Conservation (phyloP, 2,329 filamentous ascomycete species). For the Aspergillus neoniger region DNA sequence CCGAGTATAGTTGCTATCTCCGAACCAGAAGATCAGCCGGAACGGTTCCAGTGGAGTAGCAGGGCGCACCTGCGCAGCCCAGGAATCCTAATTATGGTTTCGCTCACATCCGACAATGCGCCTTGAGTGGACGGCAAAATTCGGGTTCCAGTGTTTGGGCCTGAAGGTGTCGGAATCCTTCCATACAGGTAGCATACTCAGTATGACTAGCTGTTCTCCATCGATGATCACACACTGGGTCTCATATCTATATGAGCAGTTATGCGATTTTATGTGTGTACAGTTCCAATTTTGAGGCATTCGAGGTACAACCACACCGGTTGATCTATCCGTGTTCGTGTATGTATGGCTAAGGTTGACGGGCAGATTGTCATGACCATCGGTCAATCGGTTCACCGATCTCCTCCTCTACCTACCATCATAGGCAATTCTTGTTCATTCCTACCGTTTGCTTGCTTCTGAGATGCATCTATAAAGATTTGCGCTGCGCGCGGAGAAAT, state of each 20-base stretch:
- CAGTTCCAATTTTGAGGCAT: neutral
- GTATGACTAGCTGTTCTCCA: neutral
- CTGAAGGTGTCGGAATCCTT: neutral
- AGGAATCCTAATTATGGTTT: neutral
- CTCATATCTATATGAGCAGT: neutral
- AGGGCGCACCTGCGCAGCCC: neutral
- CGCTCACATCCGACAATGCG: neutral
- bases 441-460: too few relatives aligned
- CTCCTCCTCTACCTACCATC: too few relatives aligned
- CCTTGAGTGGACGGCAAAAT: slow-evolving; percentile 1
- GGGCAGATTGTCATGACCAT: too few relatives aligned
- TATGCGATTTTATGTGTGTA: neutral
- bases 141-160: neutral
- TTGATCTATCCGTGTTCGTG: neutral
- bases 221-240: neutral
- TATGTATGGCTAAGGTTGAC: neutral
- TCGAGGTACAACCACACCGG: neutral
- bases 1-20: neutral
- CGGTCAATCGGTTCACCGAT: too few relatives aligned
- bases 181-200: neutral
- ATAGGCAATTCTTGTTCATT: too few relatives aligned
- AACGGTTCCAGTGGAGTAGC: slow-evolving; percentile 2
- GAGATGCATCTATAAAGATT: too few relatives aligned
- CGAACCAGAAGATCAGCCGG: neutral
- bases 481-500: too few relatives aligned